These are phyloP conservation scores for Moringa oleifera DNA, from an alignment of 345 rosid genomes.

Conservation along the genomic window DNA sequence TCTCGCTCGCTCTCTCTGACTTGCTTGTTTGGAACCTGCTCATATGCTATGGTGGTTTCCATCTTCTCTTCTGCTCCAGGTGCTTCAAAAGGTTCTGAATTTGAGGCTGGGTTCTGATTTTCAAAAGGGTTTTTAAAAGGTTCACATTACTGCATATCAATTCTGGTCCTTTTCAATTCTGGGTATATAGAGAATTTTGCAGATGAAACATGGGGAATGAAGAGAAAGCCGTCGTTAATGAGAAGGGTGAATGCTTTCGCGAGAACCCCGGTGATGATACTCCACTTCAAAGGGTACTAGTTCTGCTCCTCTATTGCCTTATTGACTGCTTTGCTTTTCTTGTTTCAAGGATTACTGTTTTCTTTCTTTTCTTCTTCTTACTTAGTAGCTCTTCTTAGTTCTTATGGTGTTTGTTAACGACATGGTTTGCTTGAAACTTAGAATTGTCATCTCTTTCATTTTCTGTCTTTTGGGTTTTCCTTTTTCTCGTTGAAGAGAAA, in stretches of 20 bases:
- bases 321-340: background rate
- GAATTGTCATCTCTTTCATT: too few relatives aligned
- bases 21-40: background rate
- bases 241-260: slow-evolving; percentile 15
- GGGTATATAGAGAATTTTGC: slow-evolving; percentile 5
- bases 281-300: slow-evolving; percentile 27
- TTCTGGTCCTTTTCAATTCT: slow-evolving; percentile 1
- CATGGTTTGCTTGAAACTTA: background rate
- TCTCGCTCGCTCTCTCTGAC: background rate
- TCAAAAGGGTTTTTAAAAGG: background rate
- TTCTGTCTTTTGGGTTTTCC: too few relatives aligned
- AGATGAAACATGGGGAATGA: slow-evolving; percentile 30
- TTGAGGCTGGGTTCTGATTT: slow-evolving; percentile 1
- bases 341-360: background rate
- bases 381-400: background rate
- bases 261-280: slow-evolving; percentile 16
- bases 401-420: background rate
- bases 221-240: slow-evolving; percentile 10
- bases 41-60: background rate
- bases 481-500: too few relatives aligned
- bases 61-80: background rate
- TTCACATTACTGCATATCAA: background rate
- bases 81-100: background rate
- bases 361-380: background rate
- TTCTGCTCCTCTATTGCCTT: background rate